Evolutionary conservation across 768 basidiomycete genomes (phyloP).

Genomic region (Leccinum disarticulatum): DNA sequence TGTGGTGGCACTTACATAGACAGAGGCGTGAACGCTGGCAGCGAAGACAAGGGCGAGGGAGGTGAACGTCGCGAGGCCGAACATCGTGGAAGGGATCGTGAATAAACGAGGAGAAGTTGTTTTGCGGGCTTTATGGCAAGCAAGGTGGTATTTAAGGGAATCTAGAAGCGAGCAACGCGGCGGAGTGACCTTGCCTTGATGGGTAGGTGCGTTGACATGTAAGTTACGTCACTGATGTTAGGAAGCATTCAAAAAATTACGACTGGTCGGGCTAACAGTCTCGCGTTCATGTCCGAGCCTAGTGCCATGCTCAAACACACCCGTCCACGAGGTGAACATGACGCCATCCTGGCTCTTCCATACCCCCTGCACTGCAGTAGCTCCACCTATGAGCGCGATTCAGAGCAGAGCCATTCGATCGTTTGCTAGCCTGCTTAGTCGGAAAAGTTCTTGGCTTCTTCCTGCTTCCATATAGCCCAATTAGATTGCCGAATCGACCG

Average conservation of each 20-base stretch:
- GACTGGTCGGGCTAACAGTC: slow-evolving; percentile 1
- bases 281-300: neutral
- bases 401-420: neutral
- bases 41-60: slow-evolving; percentile 24
- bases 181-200: slow-evolving; percentile 1
- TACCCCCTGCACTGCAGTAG: neutral
- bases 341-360: neutral
- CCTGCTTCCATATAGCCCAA: neutral
- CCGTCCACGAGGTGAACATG: neutral
- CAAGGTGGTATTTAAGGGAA: slow-evolving; percentile 28
- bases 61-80: slow-evolving; percentile 6
- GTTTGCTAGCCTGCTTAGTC: neutral
- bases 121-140: neutral
- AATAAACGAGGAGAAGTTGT: neutral
- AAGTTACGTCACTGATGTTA: neutral
- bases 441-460: neutral
- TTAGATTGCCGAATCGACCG: neutral
- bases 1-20: slow-evolving; percentile 20
- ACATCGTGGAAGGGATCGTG: slow-evolving; percentile 17
- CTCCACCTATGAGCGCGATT: too few relatives aligned
- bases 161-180: slow-evolving; percentile 24
- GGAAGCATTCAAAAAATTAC: slow-evolving; percentile 3
- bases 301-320: neutral
- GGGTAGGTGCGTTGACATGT: slow-evolving; percentile 7
- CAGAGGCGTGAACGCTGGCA: slow-evolving; percentile 10